These are phyloP conservation scores for Nectriaceae sp. DNA, from an alignment of 2,329 filamentous ascomycete genomes.

Conservation along the genomic window DNA sequence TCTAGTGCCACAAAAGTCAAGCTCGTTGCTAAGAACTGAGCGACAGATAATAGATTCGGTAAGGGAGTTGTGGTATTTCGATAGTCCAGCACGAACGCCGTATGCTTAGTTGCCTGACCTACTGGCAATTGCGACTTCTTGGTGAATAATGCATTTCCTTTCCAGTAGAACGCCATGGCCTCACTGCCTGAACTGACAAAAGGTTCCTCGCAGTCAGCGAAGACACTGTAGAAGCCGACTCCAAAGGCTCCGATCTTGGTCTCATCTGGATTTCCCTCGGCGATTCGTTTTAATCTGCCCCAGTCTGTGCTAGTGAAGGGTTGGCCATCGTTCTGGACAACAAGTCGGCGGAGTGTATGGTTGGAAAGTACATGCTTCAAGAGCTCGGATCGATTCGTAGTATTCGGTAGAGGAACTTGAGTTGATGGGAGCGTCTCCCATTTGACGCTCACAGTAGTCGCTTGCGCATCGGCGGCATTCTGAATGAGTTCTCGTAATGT, in stretches of 20 bases:
- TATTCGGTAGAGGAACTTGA: slow-evolving; percentile 68
- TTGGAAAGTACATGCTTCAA: slow-evolving; percentile 83
- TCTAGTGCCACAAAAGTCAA: slow-evolving; percentile 92
- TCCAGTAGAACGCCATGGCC: slow-evolving; percentile 99
- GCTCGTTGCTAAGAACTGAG: slow-evolving; percentile 92
- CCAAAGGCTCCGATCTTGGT: slow-evolving; percentile 99
- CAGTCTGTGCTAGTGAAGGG: slow-evolving; percentile 90
- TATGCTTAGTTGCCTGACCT: slow-evolving; percentile 67
- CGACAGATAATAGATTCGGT: slow-evolving; percentile 81
- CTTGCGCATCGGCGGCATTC: slow-evolving; percentile 96
- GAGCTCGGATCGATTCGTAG: slow-evolving; percentile 67
- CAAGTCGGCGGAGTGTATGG: slow-evolving; percentile 82
- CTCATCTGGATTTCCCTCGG: slow-evolving; percentile 98
- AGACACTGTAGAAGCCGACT: slow-evolving; percentile 98
- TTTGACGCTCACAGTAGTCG: slow-evolving; percentile 83
- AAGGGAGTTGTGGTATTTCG: slow-evolving; percentile 84
- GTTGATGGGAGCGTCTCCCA: slow-evolving; percentile 90
- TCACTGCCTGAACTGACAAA: slow-evolving; percentile 92
- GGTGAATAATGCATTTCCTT: slow-evolving; percentile 95
- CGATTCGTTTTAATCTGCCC: slow-evolving; percentile 91
- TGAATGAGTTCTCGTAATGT: slow-evolving; percentile 91
- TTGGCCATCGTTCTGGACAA: slow-evolving; percentile 90
- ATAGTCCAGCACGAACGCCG: slow-evolving; percentile 94
- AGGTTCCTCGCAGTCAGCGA: slow-evolving; percentile 96
- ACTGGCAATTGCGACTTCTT: slow-evolving; percentile 75